Percentiles rank a stretch among this genome's conserved stretches.
phyloP scores from a whole-genome alignment of 2,329 filamentous ascomycete species.

The Pseudogymnoascus sp. region DNA sequence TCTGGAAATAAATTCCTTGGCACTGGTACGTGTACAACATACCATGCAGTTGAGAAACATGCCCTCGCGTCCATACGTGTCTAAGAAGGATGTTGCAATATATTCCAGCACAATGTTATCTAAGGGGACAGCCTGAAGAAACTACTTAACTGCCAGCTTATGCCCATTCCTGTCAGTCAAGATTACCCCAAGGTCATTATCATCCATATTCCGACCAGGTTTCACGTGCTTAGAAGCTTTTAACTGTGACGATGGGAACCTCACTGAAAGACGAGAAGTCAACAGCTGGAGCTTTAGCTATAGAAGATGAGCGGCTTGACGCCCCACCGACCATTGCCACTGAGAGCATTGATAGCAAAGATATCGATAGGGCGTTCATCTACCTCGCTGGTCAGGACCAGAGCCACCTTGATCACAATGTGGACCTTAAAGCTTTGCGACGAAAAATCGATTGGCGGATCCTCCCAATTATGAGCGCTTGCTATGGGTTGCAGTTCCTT shows the following conservation, averaged over 20 bases:
- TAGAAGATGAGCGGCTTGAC: not conserved
- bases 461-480: slow-evolving; percentile 53
- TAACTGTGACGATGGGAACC: not conserved
- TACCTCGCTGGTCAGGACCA: slow-evolving; percentile 33
- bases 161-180: no score
- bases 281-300: not conserved
- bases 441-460: slow-evolving; percentile 53
- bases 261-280: not conserved
- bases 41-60: not conserved
- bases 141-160: not conserved
- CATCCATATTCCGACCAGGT: not conserved
- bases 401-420: slow-evolving; percentile 25
- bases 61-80: not conserved
- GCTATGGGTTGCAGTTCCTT: slow-evolving; percentile 56
- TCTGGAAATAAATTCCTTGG: not conserved
- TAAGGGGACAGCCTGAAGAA: not conserved
- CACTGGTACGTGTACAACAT: not conserved
- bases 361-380: slow-evolving; percentile 38
- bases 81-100: not conserved
- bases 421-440: slow-evolving; percentile 41
- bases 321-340: not conserved
- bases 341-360: slow-evolving; percentile 11
- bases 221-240: not conserved
- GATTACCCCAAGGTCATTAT: not conserved
- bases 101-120: not conserved